Conservation (phyloP, 345 rosid genomes). For the Eucalyptus caleyi region DNA sequence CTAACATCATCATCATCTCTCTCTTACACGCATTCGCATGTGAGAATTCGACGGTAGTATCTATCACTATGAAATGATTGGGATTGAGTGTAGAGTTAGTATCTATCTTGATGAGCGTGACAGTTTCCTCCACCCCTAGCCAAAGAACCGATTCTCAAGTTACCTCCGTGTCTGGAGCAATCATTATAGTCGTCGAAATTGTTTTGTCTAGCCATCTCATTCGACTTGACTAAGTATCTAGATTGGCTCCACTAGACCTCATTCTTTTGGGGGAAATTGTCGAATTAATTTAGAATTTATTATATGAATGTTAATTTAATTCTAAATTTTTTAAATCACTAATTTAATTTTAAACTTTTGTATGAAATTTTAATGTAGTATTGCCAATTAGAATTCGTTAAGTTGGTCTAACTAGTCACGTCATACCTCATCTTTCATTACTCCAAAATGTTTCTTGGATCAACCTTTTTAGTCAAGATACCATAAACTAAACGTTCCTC, state of each 20-base stretch:
- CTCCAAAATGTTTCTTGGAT: not conserved
- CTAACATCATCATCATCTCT: not conserved
- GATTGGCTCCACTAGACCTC: not conserved
- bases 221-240: accelerated
- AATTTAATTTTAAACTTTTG: not conserved
- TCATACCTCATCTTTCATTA: not conserved
- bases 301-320: accelerated
- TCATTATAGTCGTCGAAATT: not conserved
- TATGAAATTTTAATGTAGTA: not conserved
- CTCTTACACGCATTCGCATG: not conserved
- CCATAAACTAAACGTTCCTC: not conserved
- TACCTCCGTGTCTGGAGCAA: not conserved
- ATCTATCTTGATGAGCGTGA: not conserved
- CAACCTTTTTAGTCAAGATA: not conserved
- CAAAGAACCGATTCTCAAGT: not conserved
- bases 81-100: not conserved
- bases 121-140: not conserved
- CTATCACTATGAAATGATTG: not conserved
- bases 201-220: not conserved
- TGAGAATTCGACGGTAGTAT: not conserved
- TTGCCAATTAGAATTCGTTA: accelerated
- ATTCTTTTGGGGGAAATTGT: not conserved
- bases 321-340: accelerated
- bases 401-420: not conserved
- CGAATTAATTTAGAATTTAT: accelerated